Percentiles rank a stretch among this genome's conserved stretches.
Evolutionary conservation across 1,284 basidiomycete species (phyloP).

Genomic region (Cronartium quercuum): DNA sequence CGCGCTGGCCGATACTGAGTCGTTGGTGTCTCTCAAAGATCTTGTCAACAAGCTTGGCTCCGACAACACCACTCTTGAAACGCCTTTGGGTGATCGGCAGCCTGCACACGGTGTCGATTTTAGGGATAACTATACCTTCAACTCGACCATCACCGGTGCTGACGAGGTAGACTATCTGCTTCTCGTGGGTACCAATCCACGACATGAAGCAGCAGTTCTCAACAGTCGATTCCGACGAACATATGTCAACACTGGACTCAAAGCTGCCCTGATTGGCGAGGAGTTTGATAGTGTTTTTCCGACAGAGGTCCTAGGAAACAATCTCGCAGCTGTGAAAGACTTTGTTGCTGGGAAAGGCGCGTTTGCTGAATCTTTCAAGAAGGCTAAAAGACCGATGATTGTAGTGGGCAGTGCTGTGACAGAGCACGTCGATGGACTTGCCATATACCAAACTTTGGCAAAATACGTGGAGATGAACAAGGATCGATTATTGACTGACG

Average conservation of each 20-base stretch:
- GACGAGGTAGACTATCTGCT: conserved; percentile 90
- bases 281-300: conserved; percentile 86
- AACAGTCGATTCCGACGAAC: conserved; percentile 95
- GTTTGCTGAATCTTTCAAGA: conserved; percentile 81
- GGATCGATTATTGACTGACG: conserved; percentile 67
- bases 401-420: conserved; percentile 81
- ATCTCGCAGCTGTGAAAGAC: conserved; percentile 69
- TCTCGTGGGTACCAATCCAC: conserved; percentile 91
- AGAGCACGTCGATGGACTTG: conserved; percentile 80
- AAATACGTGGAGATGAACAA: conserved; percentile 75
- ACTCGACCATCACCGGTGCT: conserved; percentile 83
- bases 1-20: conserved; percentile 85
- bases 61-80: conserved; percentile 84
- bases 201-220: conserved; percentile 94
- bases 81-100: conserved; percentile 57
- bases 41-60: conserved; percentile 88
- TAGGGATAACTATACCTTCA: conserved; percentile 95
- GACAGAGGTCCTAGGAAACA: conserved; percentile 80
- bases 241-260: conserved; percentile 76
- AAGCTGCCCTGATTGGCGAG: conserved; percentile 85
- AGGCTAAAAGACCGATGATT: conserved; percentile 87
- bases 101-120: conserved; percentile 80
- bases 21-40: conserved; percentile 89
- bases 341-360: conserved; percentile 65
- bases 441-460: conserved; percentile 69